phyloP scores from a whole-genome alignment of 768 basidiomycete species.

The Tulasnella calospora region DNA sequence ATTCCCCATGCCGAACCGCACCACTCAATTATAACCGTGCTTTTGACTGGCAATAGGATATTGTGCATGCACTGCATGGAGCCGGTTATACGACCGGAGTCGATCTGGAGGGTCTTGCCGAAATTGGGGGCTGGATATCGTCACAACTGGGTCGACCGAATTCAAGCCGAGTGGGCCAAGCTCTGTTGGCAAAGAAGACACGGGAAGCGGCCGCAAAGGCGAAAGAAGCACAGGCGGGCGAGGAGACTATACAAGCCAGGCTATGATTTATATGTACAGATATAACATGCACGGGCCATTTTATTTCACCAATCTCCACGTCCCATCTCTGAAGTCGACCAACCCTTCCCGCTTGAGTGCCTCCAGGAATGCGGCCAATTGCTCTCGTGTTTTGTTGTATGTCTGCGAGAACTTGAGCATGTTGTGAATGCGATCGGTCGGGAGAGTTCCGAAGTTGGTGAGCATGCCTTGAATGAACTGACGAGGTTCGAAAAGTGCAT shows the following conservation, averaged over 20 bases:
- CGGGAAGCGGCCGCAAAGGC: constrained; percentile 33
- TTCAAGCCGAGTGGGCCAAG: constrained; percentile 71
- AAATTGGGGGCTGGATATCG: constrained; percentile 81
- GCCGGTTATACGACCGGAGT: constrained; percentile 54
- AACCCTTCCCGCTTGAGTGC: constrained; percentile 72
- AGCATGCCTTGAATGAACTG: constrained; percentile 91
- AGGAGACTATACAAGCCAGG: neutral
- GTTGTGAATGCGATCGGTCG: constrained; percentile 76
- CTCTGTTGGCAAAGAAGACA: constrained; percentile 52
- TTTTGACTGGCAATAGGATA: constrained; percentile 43
- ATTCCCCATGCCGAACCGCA: neutral
- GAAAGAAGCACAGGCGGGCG: neutral
- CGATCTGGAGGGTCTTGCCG: constrained; percentile 63
- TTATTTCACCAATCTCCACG: constrained; percentile 51
- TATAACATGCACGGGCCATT: neutral
- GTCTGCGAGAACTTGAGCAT: constrained; percentile 82
- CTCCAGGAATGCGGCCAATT: constrained; percentile 75
- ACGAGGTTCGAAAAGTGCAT: constrained; percentile 1
- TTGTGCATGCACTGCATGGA: constrained; percentile 73
- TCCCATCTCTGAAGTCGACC: constrained; percentile 61
- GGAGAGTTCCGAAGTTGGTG: constrained; percentile 71
- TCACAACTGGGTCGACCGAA: constrained; percentile 59
- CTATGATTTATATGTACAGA: neutral
- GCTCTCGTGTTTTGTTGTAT: constrained; percentile 74
- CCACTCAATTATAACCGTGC: neutral